Evolutionary conservation across 2,329 filamentous ascomycete genomes (phyloP).

Genomic region (Monosporascus sp.): DNA sequence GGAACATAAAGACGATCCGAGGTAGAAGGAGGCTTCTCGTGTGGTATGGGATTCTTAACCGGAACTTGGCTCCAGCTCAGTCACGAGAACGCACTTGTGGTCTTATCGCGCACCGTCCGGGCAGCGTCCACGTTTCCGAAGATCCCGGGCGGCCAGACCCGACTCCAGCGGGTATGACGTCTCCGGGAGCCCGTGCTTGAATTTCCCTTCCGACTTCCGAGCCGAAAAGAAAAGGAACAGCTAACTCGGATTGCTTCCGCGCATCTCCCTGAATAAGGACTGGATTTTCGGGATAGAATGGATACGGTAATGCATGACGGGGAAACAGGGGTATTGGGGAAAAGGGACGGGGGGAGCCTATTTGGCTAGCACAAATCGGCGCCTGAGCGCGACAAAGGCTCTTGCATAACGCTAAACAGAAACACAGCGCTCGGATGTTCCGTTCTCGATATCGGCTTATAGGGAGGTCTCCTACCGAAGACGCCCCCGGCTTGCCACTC

Average conservation of each 20-base stretch:
- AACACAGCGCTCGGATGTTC: background rate
- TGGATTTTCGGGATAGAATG: background rate
- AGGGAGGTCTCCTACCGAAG: no score
- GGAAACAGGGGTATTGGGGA: background rate
- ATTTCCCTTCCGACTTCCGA: background rate
- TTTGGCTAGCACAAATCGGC: background rate
- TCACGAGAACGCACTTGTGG: background rate
- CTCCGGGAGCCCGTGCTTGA: background rate
- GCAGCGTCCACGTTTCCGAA: no score
- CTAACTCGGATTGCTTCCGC: background rate
- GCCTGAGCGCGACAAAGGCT: background rate
- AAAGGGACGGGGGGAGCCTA: no score
- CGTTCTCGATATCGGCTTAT: no score
- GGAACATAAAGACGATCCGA: background rate
- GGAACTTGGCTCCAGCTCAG: no score
- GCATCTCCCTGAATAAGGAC: background rate
- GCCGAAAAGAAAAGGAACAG: no score
- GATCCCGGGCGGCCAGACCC: no score
- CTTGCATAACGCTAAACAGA: background rate
- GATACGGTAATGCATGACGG: background rate
- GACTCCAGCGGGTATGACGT: no score
- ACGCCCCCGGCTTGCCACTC: no score
- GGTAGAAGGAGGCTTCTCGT: no score
- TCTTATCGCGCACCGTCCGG: background rate
- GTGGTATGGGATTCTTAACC: no score